Evolutionary conservation across 2,329 filamentous ascomycete genomes (phyloP).

Genomic region (Pseudodiploospora longispora): DNA sequence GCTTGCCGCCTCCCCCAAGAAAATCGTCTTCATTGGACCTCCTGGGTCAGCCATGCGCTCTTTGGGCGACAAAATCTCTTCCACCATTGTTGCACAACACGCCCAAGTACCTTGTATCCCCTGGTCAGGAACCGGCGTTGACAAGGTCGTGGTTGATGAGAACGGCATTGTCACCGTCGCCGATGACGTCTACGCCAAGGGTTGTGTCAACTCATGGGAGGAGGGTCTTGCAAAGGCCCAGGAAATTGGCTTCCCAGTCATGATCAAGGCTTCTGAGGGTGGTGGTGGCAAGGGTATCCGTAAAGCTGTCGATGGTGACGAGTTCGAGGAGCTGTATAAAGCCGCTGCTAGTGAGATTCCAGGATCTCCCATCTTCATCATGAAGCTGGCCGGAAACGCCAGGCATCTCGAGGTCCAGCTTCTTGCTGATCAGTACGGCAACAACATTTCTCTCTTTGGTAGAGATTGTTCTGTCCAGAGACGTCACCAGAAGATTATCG

Average conservation of each 20-base stretch:
- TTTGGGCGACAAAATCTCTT: constrained; percentile 98
- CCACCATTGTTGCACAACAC: constrained; percentile 97
- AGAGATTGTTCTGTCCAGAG: constrained; percentile 98
- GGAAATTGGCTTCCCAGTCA: constrained; percentile 95
- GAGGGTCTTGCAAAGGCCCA: constrained; percentile 82
- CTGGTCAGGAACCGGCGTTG: constrained; percentile 95
- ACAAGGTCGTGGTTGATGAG: constrained; percentile 68
- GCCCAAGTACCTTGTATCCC: constrained; percentile 94
- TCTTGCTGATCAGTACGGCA: constrained; percentile 96
- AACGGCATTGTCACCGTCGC: constrained; percentile 86
- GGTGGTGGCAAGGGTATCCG: constrained; percentile 99
- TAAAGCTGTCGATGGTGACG: constrained; percentile 78
- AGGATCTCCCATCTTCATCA: constrained; percentile 98
- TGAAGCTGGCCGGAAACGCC: constrained; percentile 97
- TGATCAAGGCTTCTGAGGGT: constrained; percentile 99
- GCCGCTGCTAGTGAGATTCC: constrained; percentile 96
- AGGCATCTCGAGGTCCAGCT: constrained; percentile 96
- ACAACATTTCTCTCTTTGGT: constrained; percentile 98
- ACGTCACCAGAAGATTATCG: constrained; percentile 98
- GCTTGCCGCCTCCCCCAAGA: constrained; percentile 89
- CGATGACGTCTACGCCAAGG: constrained; percentile 78
- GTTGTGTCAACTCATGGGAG: constrained; percentile 82
- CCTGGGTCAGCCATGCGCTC: constrained; percentile 98
- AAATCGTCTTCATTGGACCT: constrained; percentile 98
- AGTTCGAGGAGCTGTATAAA: constrained; percentile 83